A percentile compares a stretch with the other conserved stretches of the same genome.
Conservation (phyloP, 148 eudicot genomes). For the Linanthus parryae region DNA sequence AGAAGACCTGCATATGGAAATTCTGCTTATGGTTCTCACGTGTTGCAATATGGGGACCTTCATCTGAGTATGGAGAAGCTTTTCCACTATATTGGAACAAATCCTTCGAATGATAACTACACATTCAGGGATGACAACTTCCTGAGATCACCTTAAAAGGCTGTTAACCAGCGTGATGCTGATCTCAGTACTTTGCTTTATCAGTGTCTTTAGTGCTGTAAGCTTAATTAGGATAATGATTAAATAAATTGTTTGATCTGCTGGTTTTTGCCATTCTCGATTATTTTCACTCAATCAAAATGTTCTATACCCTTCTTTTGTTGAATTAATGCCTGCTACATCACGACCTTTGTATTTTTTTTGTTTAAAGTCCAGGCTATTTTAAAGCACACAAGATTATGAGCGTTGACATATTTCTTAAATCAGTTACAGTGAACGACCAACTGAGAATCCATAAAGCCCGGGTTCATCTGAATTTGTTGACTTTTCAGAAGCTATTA, state of each 20-base stretch:
- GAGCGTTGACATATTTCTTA: no score
- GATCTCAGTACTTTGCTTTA: no score
- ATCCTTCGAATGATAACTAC: conserved; percentile 85
- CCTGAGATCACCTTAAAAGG: conserved; percentile 38
- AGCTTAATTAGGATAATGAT: no score
- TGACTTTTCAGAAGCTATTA: conserved; percentile 65
- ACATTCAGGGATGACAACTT: conserved; percentile 55
- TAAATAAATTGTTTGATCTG: no score
- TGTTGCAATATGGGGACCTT: conserved; percentile 87
- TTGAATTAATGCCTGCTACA: no score
- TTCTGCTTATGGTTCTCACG: conserved; percentile 80
- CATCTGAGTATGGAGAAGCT: conserved; percentile 52
- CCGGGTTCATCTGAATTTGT: conserved; percentile 47
- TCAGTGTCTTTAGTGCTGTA: no score
- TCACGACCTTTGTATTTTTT: no score
- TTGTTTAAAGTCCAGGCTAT: no score
- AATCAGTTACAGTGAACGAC: conserved; percentile 32
- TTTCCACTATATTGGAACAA: conserved; percentile 67
- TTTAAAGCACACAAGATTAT: no score
- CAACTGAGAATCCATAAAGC: conserved; percentile 28
- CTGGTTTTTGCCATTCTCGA: no score
- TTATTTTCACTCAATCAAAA: no score
- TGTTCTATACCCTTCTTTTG: no score
- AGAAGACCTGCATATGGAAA: conserved; percentile 59
- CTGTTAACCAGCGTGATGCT: conserved; percentile 97